Evolutionary conservation across 2,329 filamentous ascomycete genomes (phyloP), one percentile per base, ranked within the genome.

Genomic region (Penicillium sp.): DNA sequence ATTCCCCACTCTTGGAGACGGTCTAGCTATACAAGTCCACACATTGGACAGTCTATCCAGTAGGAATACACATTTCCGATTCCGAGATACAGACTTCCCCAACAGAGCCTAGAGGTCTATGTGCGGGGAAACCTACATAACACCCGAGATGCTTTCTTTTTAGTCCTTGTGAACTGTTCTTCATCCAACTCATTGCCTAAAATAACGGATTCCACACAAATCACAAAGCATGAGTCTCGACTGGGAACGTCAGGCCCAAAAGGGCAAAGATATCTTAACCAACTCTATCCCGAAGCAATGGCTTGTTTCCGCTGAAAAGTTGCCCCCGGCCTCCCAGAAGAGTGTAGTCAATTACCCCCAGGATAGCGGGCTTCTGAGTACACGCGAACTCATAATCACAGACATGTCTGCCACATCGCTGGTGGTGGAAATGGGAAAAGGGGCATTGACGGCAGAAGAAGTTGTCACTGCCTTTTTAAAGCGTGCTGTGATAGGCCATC

Each of bases 301-400:
- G 66, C 67, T 74, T 16, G 47, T 70, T 6, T 62, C 69, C 1
- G 39, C 43, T 1, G 58, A 69, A 10, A 61, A 63, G 45, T 53
- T 74, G 2, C 71, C 71, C 3, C 59, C 66, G 0, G 31, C 59
- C 11, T 58, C 63, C 5, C 57, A 66, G 47, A 67, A 72, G 32
- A 64, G 69, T 52, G 68, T 74, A 11, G 49, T 57, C 22, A 61
- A 65, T 18, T 69, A 74, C 31, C 65, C 69, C 3, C 68, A 71
- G 32, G 67, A 72, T 55, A 79, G 80, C 58, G 81, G 81, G 0
- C 62, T 85, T 3, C 68, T 86, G 29, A 77, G 64, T 8, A 58
- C 72, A 10, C 63, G 73, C 9, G 83, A 86, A 59, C 67, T 85
- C 7, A 57, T 62, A 3, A 83, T 85, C 53, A 85, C 83, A 0